Evolutionary conservation across 257 asterid genomes (phyloP), one percentile per base, ranked within the genome.

Genomic region (Leptodermis oblonga): DNA sequence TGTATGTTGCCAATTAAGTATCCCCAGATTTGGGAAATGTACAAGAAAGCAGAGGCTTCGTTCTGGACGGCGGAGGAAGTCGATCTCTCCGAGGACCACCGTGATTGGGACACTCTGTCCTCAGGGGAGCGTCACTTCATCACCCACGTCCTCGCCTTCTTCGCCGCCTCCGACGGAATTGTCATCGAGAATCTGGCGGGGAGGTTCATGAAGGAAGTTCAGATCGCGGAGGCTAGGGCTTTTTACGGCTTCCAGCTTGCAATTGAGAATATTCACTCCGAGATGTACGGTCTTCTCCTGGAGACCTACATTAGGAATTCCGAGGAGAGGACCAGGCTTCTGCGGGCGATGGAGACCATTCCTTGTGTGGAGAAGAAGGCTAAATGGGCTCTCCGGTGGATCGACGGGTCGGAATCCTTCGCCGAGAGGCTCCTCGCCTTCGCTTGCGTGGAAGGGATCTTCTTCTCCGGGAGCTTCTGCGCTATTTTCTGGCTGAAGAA

Each of bases 41-140:
- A 92, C 85, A 92, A 92, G 83, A 92, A 92, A 45, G 97, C 98
- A 51, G 86, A 83, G 61, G 98, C 98, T 23, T 92, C 98, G 20
- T 92, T 92, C 75, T 92, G 98, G 97, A 92, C 98, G 4, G 98
- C 90, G 11, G 98, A 92, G 79, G 98, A 92, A 66, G 98, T 92
- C 4, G 97, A 90, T 69, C 68, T 90, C 7, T 88, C 98, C 0
- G 80, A 80, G 42, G 98, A 93, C 65, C 77, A 23, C 0, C 84
- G 86, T 31, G 92, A 93, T 42, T 93, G 95, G 94, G 93, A 88
- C 0, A 17, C 65, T 25, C 89, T 93, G 55, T 70, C 89, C 11
- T 11, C 75, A 36, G 92, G 82, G 60, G 98, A 93, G 81, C 74
- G 76, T 59, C 98, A 93, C 66, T 93, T 93, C 79, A 74, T 93